Conservation (phyloP, 2,329 filamentous ascomycete species). For the Clonostachys byssicola region DNA sequence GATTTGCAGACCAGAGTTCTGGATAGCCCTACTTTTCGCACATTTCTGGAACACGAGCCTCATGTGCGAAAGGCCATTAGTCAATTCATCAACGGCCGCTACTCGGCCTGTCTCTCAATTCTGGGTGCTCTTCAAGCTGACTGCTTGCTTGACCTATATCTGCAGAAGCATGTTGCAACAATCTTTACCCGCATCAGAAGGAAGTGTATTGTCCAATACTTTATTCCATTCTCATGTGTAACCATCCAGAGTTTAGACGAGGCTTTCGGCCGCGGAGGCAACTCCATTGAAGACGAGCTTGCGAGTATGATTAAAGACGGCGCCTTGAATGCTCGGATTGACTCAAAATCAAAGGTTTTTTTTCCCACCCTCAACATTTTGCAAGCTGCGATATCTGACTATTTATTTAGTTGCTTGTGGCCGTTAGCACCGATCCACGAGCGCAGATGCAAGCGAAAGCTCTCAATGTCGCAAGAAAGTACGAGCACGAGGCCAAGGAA, state of each 20-base stretch:
- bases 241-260: slow-evolving; percentile 73
- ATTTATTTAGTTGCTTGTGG: slow-evolving; percentile 60
- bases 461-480: slow-evolving; percentile 63
- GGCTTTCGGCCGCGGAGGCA: slow-evolving; percentile 64
- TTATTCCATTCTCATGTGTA: slow-evolving; percentile 84
- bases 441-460: slow-evolving; percentile 66
- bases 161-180: slow-evolving; percentile 66
- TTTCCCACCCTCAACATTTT: neutral
- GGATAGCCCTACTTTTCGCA: slow-evolving; percentile 76
- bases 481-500: slow-evolving; percentile 71
- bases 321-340: slow-evolving; percentile 73
- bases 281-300: slow-evolving; percentile 70
- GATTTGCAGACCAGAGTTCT: slow-evolving; percentile 74
- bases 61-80: slow-evolving; percentile 89
- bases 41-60: slow-evolving; percentile 86
- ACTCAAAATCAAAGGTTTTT: slow-evolving; percentile 65
- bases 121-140: slow-evolving; percentile 79
- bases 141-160: slow-evolving; percentile 85
- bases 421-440: slow-evolving; percentile 63
- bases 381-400: slow-evolving; percentile 5
- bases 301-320: slow-evolving; percentile 71
- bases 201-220: slow-evolving; percentile 92
- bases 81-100: slow-evolving; percentile 87
- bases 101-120: slow-evolving; percentile 77
- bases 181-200: slow-evolving; percentile 75